Evolutionary conservation across 78 protist genomes (phyloP).

Genomic region (Chrysochromulina parva): DNA sequence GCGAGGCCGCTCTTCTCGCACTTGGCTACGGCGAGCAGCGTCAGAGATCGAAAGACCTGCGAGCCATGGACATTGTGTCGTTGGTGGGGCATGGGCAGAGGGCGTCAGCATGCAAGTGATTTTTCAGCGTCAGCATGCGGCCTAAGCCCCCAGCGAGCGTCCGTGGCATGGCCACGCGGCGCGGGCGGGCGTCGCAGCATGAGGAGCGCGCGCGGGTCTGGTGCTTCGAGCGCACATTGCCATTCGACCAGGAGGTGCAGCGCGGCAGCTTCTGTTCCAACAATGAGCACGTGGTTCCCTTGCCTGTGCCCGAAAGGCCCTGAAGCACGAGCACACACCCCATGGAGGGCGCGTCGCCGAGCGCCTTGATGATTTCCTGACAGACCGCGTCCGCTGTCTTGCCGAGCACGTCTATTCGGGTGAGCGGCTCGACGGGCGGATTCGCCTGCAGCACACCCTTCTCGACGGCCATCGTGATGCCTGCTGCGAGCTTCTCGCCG

Average conservation of each 20-base stretch:
- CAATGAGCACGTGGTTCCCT: conserved; percentile 30
- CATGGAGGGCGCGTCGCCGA: not conserved
- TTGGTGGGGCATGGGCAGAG: no score
- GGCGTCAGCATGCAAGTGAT: no score
- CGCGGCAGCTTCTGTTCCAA: conserved; percentile 22
- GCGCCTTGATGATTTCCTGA: not conserved
- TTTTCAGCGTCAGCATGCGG: no score
- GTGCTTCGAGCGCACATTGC: not conserved
- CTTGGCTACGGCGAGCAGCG: conserved; percentile 30
- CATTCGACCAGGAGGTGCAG: conserved; percentile 35
- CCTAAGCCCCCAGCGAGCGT: no score
- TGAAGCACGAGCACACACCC: conserved; percentile 45
- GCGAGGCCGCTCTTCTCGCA: not conserved
- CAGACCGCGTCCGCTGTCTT: conserved; percentile 31
- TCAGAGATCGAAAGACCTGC: conserved; percentile 32
- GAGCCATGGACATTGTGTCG: no score
- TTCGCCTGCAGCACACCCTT: conserved; percentile 7
- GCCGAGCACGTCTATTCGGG: conserved; percentile 41
- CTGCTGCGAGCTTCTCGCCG: conserved; percentile 29
- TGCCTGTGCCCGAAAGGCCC: conserved; percentile 46
- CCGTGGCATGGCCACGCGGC: no score
- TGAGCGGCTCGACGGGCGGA: not conserved
- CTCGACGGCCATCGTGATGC: not conserved
- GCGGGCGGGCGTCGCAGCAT: no score
- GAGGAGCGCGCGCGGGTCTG: no score